Conservation (phyloP, 2,329 filamentous ascomycete genomes). For the Aspergillus pseudoglaucus region DNA sequence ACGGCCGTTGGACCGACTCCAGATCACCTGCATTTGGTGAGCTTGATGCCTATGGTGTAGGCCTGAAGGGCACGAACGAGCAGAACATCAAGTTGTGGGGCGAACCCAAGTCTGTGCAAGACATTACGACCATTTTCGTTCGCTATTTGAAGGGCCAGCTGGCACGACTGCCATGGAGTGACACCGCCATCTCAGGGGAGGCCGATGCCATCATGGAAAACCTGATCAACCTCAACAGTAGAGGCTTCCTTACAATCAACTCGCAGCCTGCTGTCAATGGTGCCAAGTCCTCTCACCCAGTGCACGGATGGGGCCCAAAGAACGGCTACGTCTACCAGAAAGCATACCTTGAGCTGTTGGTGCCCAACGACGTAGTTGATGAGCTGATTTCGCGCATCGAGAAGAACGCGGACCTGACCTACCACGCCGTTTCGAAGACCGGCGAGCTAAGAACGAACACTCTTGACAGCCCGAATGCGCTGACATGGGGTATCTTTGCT, state of each 20-base stretch:
- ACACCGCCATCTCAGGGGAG: conserved; percentile 76
- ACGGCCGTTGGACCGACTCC: conserved; percentile 96
- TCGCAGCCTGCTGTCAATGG: conserved; percentile 94
- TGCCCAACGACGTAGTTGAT: conserved; percentile 70
- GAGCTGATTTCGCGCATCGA: conserved; percentile 74
- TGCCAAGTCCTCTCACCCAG: conserved; percentile 74
- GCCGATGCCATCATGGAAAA: conserved; percentile 70
- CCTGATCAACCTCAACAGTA: conserved; percentile 73
- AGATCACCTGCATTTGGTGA: conserved; percentile 94
- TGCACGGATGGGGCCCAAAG: conserved; percentile 88
- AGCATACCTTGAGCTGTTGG: conserved; percentile 86
- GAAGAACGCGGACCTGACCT: conserved; percentile 74
- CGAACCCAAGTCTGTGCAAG: conserved; percentile 68
- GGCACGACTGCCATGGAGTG: conserved; percentile 86
- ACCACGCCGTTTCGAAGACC: conserved; percentile 82
- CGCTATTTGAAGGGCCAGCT: conserved; percentile 76
- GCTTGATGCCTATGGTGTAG: conserved; percentile 88
- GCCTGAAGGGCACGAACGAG: conserved; percentile 89
- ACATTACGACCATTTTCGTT: conserved; percentile 78
- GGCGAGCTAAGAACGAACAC: conserved; percentile 81
- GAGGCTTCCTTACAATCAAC: conserved; percentile 90
- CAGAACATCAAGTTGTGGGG: conserved; percentile 95
- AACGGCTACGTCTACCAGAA: conserved; percentile 99
- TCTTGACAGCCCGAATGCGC: conserved; percentile 82
- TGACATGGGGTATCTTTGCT: conserved; percentile 98